phyloP scores from a whole-genome alignment of 176 grass and related monocot genomes.

The Puya raimondii region DNA sequence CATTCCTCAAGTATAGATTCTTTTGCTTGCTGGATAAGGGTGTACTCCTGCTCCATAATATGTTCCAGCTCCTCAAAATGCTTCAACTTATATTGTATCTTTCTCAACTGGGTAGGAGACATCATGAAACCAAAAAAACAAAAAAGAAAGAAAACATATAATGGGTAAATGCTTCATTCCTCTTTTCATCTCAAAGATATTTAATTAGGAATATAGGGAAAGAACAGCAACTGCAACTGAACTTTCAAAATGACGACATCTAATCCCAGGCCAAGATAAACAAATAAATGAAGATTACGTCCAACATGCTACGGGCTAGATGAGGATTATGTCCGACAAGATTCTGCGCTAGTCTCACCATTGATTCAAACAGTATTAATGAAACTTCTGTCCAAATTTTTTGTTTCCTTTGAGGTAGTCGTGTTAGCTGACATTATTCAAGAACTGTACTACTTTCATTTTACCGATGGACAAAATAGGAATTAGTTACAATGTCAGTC shows the following conservation, averaged over 20 bases:
- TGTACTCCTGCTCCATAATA: conserved; percentile 73
- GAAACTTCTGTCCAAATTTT: no score
- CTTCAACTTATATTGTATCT: conserved; percentile 84
- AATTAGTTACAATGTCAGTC: neutral
- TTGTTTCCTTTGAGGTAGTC: no score
- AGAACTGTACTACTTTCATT: neutral
- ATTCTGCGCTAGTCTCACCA: neutral
- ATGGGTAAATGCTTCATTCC: neutral
- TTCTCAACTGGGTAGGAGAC: conserved; percentile 47
- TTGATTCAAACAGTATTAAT: neutral
- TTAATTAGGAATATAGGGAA: no score
- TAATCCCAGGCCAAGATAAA: no score
- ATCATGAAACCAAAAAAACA: neutral
- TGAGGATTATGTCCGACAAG: no score
- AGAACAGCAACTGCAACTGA: no score
- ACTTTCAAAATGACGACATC: no score
- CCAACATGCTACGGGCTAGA: no score
- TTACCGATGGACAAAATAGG: neutral
- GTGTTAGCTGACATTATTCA: neutral
- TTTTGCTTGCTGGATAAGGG: conserved; percentile 50
- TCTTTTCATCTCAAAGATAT: neutral
- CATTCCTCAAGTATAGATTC: conserved; percentile 58
- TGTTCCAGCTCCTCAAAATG: conserved; percentile 71
- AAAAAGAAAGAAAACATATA: neutral
- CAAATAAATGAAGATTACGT: no score